These are phyloP conservation scores for Neofusicoccum ribis DNA, from an alignment of 2,329 filamentous ascomycete genomes.

Conservation along the genomic window DNA sequence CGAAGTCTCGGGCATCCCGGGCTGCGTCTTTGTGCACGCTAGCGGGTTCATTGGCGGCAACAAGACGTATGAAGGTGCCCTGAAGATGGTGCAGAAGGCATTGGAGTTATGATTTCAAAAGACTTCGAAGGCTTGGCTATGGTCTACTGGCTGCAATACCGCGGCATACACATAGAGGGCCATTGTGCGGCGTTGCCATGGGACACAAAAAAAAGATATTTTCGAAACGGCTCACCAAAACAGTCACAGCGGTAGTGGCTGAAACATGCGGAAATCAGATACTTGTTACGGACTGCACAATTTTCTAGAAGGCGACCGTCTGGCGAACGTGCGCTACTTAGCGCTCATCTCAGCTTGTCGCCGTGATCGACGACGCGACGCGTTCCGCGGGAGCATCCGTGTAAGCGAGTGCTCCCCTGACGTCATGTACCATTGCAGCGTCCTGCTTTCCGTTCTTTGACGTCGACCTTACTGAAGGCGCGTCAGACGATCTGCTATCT, in stretches of 20 bases:
- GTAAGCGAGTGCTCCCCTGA: constrained; percentile 3
- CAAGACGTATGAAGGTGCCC: constrained; percentile 82
- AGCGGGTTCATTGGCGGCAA: constrained; percentile 96
- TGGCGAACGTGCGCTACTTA: neutral
- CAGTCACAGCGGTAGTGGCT: neutral
- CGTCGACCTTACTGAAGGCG: neutral
- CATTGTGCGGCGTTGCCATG: neutral
- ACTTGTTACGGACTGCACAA: neutral
- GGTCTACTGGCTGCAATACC: neutral
- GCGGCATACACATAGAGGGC: neutral
- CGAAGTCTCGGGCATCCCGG: constrained; percentile 65
- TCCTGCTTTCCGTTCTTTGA: neutral
- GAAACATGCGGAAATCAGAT: neutral
- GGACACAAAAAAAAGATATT: neutral
- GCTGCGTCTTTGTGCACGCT: constrained; percentile 90
- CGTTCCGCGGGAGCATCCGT: constrained; percentile 6
- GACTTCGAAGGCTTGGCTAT: neutral
- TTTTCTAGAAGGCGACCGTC: neutral
- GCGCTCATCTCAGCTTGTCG: neutral
- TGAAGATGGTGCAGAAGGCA: constrained; percentile 81
- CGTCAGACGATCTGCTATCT: neutral
- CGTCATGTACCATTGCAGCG: neutral
- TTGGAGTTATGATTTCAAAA: constrained; percentile 21
- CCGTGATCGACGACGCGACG: constrained; percentile 5
- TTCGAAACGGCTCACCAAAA: neutral